Evolutionary conservation across 2,329 filamentous ascomycete species (phyloP), one percentile per base, ranked within the genome.

Genomic region (Thielaviopsis punctulata): DNA sequence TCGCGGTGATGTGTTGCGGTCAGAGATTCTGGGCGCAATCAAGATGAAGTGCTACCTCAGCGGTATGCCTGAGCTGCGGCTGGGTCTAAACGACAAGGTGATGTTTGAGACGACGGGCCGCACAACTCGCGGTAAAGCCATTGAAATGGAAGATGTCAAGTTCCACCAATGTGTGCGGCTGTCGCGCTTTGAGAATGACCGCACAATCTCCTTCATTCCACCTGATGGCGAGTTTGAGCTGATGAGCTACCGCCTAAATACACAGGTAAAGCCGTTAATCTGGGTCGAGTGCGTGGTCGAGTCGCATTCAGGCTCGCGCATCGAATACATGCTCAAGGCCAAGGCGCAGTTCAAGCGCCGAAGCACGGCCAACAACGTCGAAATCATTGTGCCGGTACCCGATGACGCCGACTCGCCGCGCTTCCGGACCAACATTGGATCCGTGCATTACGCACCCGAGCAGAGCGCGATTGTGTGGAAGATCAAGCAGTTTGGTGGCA

Each of bases 41-140:
- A 98, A 98, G 72, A 95, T 98, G 92, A 98, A 98, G 70, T 98
- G 92, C 69, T 98, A 98, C 64, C 75, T 98, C 15, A 95, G 87
- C 46, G 92, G 92, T 54, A 98, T 98, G 92, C 92, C 92, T 10
- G 92, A 98, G 69, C 69, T 98, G 62, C 83, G 92, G 24, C 69
- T 98, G 49, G 92, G 92, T 4, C 70, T 98, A 63, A 98, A 98
- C 71, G 92, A 98, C 73, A 98, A 98, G 70, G 92, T 87, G 66
- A 98, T 98, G 92, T 98, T 98, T 63, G 92, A 98, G 70, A 94
- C 88, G 3, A 98, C 92, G 0, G 92, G 92, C 24, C 78, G 92
- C 56, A 87, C 90, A 15, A 96, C 90, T 41, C 74, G 92, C 62
- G 92, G 92, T 56, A 98, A 98, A 69, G 86, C 92, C 9, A 92